These are phyloP conservation scores for Phytophthora citricola DNA, from an alignment of 352 stramenopile species.

Conservation along the genomic window DNA sequence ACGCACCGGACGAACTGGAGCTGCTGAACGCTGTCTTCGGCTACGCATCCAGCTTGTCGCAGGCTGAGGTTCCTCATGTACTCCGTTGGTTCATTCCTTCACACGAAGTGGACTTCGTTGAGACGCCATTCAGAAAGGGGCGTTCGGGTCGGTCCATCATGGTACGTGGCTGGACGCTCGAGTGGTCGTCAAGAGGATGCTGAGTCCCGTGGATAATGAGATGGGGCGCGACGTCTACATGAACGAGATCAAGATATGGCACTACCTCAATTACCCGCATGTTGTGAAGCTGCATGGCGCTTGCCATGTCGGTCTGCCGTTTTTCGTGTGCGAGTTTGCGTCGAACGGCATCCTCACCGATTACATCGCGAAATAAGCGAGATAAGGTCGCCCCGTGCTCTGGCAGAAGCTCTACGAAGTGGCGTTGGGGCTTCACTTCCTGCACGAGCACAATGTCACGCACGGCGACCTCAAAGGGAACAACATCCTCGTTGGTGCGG, in stretches of 20 bases:
- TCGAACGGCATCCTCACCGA: slow-evolving; percentile 32
- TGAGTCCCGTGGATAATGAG: slow-evolving; percentile 17
- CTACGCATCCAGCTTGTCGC: slow-evolving; percentile 20
- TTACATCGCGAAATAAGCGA: slow-evolving; percentile 18
- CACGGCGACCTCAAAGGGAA: slow-evolving; percentile 9
- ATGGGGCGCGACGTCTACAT: slow-evolving; percentile 18
- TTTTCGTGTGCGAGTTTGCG: slow-evolving; percentile 37
- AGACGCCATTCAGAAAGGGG: slow-evolving; percentile 34
- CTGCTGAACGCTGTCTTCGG: slow-evolving; percentile 26
- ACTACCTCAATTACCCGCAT: slow-evolving; percentile 31
- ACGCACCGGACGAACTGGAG: slow-evolving; percentile 17
- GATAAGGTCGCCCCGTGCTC: slow-evolving; percentile 10
- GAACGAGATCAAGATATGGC: slow-evolving; percentile 36
- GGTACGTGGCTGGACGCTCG: slow-evolving; percentile 37
- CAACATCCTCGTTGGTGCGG: slow-evolving; percentile 34
- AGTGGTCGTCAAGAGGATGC: slow-evolving; percentile 43
- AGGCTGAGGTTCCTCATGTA: slow-evolving; percentile 15
- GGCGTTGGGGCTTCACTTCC: slow-evolving; percentile 30
- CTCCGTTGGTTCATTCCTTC: slow-evolving; percentile 34
- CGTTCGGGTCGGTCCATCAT: slow-evolving; percentile 36
- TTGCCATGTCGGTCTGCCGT: slow-evolving; percentile 32
- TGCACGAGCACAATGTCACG: slow-evolving; percentile 27
- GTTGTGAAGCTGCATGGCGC: slow-evolving; percentile 39
- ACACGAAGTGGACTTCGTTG: slow-evolving; percentile 32
- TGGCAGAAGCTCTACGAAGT: slow-evolving; percentile 36